Percentiles rank a stretch among this genome's conserved stretches.
These are phyloP conservation scores for Teratosphaeria viscida DNA, from an alignment of 2,329 filamentous ascomycete species.

Conservation along the genomic window DNA sequence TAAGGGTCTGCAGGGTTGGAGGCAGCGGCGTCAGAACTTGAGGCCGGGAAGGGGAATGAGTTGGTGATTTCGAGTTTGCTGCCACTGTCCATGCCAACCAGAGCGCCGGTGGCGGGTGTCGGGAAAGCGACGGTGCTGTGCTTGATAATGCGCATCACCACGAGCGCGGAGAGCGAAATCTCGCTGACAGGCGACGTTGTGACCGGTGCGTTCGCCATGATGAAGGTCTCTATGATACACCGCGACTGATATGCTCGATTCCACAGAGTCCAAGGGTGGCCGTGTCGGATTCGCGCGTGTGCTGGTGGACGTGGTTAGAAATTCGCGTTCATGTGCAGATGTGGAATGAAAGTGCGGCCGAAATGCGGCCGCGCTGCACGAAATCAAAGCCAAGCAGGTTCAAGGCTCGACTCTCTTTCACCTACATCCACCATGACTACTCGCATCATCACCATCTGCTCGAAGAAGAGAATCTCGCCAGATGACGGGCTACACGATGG, in stretches of 20 bases:
- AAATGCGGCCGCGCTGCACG: background rate
- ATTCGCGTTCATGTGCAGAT: background rate
- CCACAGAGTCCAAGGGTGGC: background rate
- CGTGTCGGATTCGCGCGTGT: background rate
- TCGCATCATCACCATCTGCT: background rate
- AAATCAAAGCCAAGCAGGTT: background rate
- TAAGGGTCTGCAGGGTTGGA: slow-evolving; percentile 51
- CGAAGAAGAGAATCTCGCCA: background rate
- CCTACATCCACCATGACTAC: too few species aligned
- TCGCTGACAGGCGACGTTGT: slow-evolving; percentile 46
- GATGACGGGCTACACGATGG: too few species aligned
- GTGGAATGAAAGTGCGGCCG: background rate
- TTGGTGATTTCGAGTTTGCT: slow-evolving; percentile 83
- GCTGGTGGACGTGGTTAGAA: background rate
- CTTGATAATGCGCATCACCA: slow-evolving; percentile 97
- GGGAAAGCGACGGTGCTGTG: slow-evolving; percentile 84
- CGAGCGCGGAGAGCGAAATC: slow-evolving; percentile 90
- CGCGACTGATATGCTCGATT: slow-evolving; percentile 1
- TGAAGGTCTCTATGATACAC: slow-evolving; percentile 2
- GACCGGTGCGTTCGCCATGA: background rate
- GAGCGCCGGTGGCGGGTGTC: slow-evolving; percentile 75
- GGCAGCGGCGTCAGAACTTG: slow-evolving; percentile 39
- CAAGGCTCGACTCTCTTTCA: background rate
- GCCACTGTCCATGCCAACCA: slow-evolving; percentile 86
- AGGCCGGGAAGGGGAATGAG: slow-evolving; percentile 85